Conservation (phyloP, 495 filamentous ascomycete genomes). For the Aspergillus panamensis region DNA sequence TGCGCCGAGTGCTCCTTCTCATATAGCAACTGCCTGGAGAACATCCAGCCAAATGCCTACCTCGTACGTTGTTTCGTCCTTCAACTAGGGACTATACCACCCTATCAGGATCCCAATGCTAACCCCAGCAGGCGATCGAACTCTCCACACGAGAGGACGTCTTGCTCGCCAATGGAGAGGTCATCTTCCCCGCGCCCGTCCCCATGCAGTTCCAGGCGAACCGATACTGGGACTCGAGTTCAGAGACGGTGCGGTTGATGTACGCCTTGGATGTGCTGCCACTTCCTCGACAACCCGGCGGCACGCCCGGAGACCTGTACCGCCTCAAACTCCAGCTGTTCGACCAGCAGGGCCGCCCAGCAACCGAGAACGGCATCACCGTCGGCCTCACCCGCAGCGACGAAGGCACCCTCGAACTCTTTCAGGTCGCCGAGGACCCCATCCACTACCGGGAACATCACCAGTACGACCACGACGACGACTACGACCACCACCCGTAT, state of each 20-base stretch:
- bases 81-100: too few species aligned
- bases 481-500: neutral
- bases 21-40: conserved; percentile 10
- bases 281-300: conserved; percentile 21
- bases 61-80: conserved; percentile 27
- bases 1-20: conserved; percentile 22
- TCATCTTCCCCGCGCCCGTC: conserved; percentile 40
- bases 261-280: conserved; percentile 31
- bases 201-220: conserved; percentile 33
- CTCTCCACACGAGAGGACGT: conserved; percentile 38
- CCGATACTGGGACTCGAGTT: conserved; percentile 18
- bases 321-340: conserved; percentile 28
- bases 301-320: conserved; percentile 21
- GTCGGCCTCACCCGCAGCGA: conserved; percentile 50
- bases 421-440: conserved; percentile 24
- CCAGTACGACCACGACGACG: conserved; percentile 1
- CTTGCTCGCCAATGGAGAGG: conserved; percentile 42
- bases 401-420: conserved; percentile 27
- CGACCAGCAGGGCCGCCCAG: conserved; percentile 41
- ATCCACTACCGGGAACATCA: conserved; percentile 2
- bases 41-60: conserved; percentile 19
- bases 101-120: too few species aligned
- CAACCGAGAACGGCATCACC: conserved; percentile 50
- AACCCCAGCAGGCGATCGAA: conserved; percentile 30
- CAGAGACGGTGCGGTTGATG: conserved; percentile 21